phyloP scores from a whole-genome alignment of 1,139 yeast genomes.

The Pichia sp. region DNA sequence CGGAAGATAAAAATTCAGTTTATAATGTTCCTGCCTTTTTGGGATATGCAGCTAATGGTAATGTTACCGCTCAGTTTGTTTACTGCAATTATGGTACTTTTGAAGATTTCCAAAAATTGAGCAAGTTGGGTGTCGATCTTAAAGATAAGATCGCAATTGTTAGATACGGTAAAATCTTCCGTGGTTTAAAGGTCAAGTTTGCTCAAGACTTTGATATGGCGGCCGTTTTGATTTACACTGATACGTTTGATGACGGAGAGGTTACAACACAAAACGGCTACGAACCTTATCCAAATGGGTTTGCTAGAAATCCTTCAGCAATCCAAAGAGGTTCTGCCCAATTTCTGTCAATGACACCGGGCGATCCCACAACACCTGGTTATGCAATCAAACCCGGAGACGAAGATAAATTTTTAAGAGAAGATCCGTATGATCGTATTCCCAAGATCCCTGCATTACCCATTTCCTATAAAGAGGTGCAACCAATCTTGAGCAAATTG shows the following conservation, averaged over 20 bases:
- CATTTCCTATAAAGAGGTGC: constrained; percentile 47
- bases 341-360: constrained; percentile 69
- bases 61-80: constrained; percentile 49
- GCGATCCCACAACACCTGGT: constrained; percentile 89
- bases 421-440: constrained; percentile 39
- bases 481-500: constrained; percentile 44
- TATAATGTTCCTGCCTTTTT: constrained; percentile 52
- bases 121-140: constrained; percentile 37
- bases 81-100: constrained; percentile 57
- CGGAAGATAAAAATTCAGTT: constrained; percentile 60
- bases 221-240: constrained; percentile 55
- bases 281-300: constrained; percentile 55
- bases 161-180: constrained; percentile 51
- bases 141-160: constrained; percentile 49
- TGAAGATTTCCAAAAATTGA: constrained; percentile 42
- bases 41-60: constrained; percentile 63
- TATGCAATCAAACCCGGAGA: constrained; percentile 59
- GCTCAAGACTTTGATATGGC: constrained; percentile 58
- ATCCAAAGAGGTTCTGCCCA: constrained; percentile 83
- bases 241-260: constrained; percentile 58
- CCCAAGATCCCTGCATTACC: constrained; percentile 61
- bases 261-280: constrained; percentile 42
- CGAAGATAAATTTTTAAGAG: constrained; percentile 46
- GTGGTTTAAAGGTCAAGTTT: constrained; percentile 61
- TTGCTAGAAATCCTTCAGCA: constrained; percentile 59